phyloP scores from a whole-genome alignment of 345 rosid species.

The Hevea brasiliensis region DNA sequence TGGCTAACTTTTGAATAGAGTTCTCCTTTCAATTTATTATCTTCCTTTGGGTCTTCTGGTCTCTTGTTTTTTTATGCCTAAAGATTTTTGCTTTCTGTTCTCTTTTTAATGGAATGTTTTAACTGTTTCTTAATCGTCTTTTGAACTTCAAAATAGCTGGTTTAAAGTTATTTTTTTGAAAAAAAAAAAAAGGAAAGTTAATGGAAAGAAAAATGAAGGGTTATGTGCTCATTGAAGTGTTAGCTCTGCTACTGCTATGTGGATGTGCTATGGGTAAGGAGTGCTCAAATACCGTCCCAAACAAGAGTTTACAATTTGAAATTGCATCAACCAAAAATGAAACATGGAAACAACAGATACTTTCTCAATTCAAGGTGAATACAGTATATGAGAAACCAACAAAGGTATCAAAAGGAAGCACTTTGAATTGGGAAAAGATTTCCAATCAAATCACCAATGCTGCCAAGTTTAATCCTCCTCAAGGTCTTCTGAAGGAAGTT shows the following conservation, averaged over 20 bases:
- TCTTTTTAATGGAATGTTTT: no score
- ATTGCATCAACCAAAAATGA: conserved; percentile 54
- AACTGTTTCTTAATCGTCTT: no score
- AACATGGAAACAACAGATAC: conserved; percentile 55
- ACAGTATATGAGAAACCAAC: conserved; percentile 78
- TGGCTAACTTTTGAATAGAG: no score
- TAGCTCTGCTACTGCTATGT: neutral
- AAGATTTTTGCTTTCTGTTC: no score
- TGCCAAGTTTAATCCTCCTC: conserved; percentile 20
- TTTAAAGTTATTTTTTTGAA: no score
- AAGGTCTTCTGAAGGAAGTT: conserved; percentile 56
- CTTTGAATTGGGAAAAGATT: conserved; percentile 57
- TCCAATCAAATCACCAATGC: conserved; percentile 61
- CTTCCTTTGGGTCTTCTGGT: no score
- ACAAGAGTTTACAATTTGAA: conserved; percentile 50
- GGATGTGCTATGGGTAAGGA: conserved; percentile 48
- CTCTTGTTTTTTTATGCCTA: no score
- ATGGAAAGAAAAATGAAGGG: neutral
- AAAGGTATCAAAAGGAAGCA: conserved; percentile 52
- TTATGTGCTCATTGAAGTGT: neutral
- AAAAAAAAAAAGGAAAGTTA: no score
- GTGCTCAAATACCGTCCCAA: conserved; percentile 62
- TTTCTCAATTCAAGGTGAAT: conserved; percentile 64
- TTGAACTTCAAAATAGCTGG: no score
- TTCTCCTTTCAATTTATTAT: no score